Evolutionary conservation across 345 rosid species (phyloP), one percentile per base, ranked within the genome.

Genomic region (Cochlearia excelsa): DNA sequence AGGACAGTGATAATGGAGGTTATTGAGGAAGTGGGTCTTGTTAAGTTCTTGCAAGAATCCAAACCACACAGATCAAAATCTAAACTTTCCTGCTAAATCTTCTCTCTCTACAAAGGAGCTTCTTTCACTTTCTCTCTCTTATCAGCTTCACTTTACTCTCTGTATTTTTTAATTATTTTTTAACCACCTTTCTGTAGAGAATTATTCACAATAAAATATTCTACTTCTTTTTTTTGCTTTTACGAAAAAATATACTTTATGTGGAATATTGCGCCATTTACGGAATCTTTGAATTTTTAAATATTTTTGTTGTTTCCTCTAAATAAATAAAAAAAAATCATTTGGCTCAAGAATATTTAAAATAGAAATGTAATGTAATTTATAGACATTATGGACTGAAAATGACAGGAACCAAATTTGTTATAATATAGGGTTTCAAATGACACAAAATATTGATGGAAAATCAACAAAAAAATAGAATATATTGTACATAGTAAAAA

Each of bases 51-150:
- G 50, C 66, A 58, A 31, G 37, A 64, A 57, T 58, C 75, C 75
- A 71, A 16, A 71, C 70, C 70, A 71, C 70, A 63, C 70, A 71
- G 56, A 59, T 71, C 70, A 71, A 58, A 71, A 71, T 64, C 70
- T 10, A 54, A 69, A 69, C 75, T 71, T 64, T 48, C 16, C 10
- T 33, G 23, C 23, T 16, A 16, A 16, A 42, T 6, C 1, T 35
- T 51, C 16, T 26, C 16, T 34, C 6, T 34, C 6, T 34, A 34
- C 37, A 6, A 34, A 6, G 5, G 5, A 4, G 5, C 40, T 37
- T 2, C 39, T 46, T 34, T 34, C 37, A 3, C 40, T 37, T 6
- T 37, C 40, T 37, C 40, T 37, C 40, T 37, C 40, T 37, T 37
- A 6, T 37, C 40, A 37, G 23, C 40, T 37, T 37, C 40, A 6